Evolutionary conservation across 257 asterid genomes (phyloP).

Genomic region (Plantago elongata): DNA sequence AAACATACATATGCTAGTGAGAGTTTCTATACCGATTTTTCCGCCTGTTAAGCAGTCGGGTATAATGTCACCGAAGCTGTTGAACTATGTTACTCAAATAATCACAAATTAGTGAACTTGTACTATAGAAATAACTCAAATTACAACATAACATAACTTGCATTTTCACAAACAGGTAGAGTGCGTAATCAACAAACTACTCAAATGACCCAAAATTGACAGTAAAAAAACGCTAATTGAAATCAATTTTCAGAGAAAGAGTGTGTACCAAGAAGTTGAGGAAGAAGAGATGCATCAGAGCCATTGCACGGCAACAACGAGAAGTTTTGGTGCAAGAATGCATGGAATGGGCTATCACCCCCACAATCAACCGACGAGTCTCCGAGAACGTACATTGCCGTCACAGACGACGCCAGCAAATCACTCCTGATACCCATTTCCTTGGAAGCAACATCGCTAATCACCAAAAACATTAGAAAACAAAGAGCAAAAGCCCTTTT

Average conservation of each 20-base stretch:
- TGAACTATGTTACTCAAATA: too few relatives aligned
- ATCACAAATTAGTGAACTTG: too few relatives aligned
- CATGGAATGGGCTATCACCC: slow-evolving; percentile 49
- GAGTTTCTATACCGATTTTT: too few relatives aligned
- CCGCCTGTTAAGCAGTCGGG: too few relatives aligned
- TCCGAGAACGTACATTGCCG: slow-evolving; percentile 53
- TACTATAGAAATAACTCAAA: too few relatives aligned
- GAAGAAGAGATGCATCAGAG: slow-evolving; percentile 56
- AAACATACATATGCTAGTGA: too few relatives aligned
- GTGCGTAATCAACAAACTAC: too few relatives aligned
- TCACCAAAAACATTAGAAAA: slow-evolving; percentile 17
- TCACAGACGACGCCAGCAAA: slow-evolving; percentile 23
- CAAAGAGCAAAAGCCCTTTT: slow-evolving; percentile 17
- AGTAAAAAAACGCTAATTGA: too few relatives aligned
- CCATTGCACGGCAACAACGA: slow-evolving; percentile 62
- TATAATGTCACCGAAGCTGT: too few relatives aligned
- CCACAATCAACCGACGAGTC: slow-evolving; percentile 75
- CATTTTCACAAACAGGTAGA: too few relatives aligned
- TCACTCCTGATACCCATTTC: slow-evolving; percentile 19
- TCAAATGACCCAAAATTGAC: too few relatives aligned
- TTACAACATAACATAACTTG: too few relatives aligned
- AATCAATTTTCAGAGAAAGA: slow-evolving; percentile 14
- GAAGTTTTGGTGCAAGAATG: slow-evolving; percentile 28
- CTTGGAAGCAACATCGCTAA: slow-evolving; percentile 15
- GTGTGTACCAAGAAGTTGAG: slow-evolving; percentile 54